Evolutionary conservation across 1,284 basidiomycete species (phyloP).

Genomic region (Retiboletus fuscus): DNA sequence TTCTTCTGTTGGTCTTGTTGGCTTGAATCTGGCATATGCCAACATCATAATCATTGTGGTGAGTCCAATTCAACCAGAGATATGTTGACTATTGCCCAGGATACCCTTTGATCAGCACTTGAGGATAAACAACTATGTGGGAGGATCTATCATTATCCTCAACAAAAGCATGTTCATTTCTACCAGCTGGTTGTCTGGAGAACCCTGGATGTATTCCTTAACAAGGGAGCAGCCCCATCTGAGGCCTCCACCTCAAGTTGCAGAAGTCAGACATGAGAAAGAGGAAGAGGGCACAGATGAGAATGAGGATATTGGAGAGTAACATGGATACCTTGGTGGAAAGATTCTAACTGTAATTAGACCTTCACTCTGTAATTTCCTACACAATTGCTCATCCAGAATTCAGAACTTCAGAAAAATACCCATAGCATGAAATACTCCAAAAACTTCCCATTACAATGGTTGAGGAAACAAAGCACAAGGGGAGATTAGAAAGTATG

Average conservation of each 20-base stretch:
- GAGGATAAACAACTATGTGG: conserved; percentile 26
- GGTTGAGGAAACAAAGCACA: too few species aligned
- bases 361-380: not conserved
- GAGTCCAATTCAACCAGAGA: not conserved
- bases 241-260: not conserved
- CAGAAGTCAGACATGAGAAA: not conserved
- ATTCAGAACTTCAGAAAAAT: not conserved
- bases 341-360: not conserved
- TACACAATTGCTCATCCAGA: too few species aligned
- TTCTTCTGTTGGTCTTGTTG: not conserved
- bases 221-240: not conserved
- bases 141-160: conserved; percentile 10
- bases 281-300: not conserved
- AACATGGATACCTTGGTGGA: not conserved
- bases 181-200: conserved; percentile 20
- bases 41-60: conserved; percentile 6
- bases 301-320: not conserved
- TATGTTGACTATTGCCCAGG: too few species aligned
- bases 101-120: conserved; percentile 29
- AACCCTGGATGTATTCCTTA: conserved; percentile 2
- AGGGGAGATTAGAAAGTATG: too few species aligned
- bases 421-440: too few species aligned
- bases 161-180: conserved; percentile 23
- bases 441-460: too few species aligned
- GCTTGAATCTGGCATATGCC: conserved; percentile 1